Evolutionary conservation across 2,329 filamentous ascomycete species (phyloP), one percentile per base, ranked within the genome.

Genomic region (Colletotrichum gigasporum): DNA sequence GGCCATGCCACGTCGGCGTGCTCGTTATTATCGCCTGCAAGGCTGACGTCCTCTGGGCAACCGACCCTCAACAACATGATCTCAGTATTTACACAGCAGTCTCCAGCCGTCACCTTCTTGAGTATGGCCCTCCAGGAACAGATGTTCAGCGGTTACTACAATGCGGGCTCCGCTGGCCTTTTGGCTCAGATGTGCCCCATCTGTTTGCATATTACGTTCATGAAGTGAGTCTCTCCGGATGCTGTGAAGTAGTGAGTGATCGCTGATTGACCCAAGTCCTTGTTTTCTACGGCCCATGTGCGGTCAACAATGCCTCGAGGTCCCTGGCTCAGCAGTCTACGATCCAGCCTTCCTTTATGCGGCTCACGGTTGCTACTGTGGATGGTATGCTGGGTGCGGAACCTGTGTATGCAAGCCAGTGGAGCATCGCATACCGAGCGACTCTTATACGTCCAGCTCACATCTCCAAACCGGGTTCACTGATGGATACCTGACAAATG

Each of bases 91-190:
- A 51, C 14, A n/a, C 24, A n/a, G 32, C 16, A 58, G 28, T 24
- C 18, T 0, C 22, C 18, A 10, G 5, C 2, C 11, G n/a, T 51
- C 22, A 51, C 14, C 2, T 50, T 11, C 22, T 39, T 5, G 7
- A 58, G 35, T 58, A 42, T 51, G 11, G 45, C 55, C 18, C 55
- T 58, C 10, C 14, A 51, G 35, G 9, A 58, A 39, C 11, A 51
- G 45, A 58, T 58, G 16, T 57, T 57, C 8, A 37, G 16, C n/a
- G 24, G 32, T 41, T 47, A 8, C 11, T 4, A 22, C n/a, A 48
- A 24, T 41, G 11, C 4, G 10, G 20, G 42, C 18, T 30, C 42
- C 37, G 4, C 22, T 10, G n/a, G 20, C 37, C 30, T n/a, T 37
- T 42, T 5, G 12, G 10, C n/a, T 28, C 16, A 57, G 14, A 26